Conservation (phyloP, 331 rosid genomes). For the Saraca asoca region DNA sequence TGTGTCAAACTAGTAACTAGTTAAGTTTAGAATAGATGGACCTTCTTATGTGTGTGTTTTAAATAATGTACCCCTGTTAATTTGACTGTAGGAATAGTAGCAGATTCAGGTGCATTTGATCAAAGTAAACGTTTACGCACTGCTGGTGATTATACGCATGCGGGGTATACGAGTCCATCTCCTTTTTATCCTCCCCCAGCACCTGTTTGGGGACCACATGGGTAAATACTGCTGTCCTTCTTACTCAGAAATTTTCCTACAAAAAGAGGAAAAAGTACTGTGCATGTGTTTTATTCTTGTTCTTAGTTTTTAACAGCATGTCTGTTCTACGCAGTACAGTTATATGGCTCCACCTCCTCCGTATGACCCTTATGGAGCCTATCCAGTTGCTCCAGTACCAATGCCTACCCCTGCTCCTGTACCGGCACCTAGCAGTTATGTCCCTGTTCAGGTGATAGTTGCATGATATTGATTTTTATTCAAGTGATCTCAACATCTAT, state of each 20-base stretch:
- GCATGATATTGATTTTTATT: background rate
- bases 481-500: background rate
- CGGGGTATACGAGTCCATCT: slow-evolving; percentile 79
- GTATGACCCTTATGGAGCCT: slow-evolving; percentile 87
- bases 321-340: slow-evolving; percentile 51
- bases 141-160: slow-evolving; percentile 86
- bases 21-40: too few species aligned
- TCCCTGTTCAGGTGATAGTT: slow-evolving; percentile 78
- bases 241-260: background rate
- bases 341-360: slow-evolving; percentile 98
- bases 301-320: slow-evolving; percentile 12
- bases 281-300: background rate
- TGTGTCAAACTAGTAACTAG: background rate
- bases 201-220: slow-evolving; percentile 96
- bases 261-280: background rate
- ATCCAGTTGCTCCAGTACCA: slow-evolving; percentile 86
- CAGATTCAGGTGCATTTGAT: slow-evolving; percentile 77
- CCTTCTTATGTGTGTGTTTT: background rate
- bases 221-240: slow-evolving; percentile 47
- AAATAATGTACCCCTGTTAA: slow-evolving; percentile 34
- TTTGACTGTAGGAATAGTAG: slow-evolving; percentile 64
- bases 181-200: slow-evolving; percentile 93
- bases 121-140: slow-evolving; percentile 91
- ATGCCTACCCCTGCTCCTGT: slow-evolving; percentile 79
- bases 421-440: slow-evolving; percentile 86